These are phyloP conservation scores for Simplicillium aogashimaense DNA, from an alignment of 2,329 filamentous ascomycete genomes.

Conservation along the genomic window DNA sequence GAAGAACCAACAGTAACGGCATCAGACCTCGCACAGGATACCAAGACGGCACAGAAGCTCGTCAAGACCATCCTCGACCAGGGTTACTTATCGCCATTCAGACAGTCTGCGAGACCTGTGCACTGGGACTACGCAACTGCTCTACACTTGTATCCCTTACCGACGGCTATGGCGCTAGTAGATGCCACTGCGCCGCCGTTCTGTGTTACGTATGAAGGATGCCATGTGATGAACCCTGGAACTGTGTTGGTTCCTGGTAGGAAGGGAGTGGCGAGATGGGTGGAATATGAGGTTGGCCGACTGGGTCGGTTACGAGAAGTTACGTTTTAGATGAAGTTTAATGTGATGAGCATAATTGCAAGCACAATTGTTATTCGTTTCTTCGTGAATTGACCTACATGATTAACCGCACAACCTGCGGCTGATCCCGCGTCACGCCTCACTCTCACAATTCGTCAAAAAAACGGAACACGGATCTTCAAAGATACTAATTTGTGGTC, in stretches of 20 bases:
- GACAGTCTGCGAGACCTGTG: constrained; percentile 66
- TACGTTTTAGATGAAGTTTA: constrained; percentile 32
- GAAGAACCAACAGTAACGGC: constrained; percentile 7
- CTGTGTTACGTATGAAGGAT: constrained; percentile 85
- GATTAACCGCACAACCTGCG: too few relatives aligned
- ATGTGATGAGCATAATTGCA: too few relatives aligned
- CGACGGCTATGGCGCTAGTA: constrained; percentile 71
- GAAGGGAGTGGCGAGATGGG: constrained; percentile 65
- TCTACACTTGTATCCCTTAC: constrained; percentile 78
- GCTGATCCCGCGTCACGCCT: too few relatives aligned
- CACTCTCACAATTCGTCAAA: too few relatives aligned
- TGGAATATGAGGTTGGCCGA: constrained; percentile 70
- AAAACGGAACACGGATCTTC: too few relatives aligned
- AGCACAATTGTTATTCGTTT: too few relatives aligned
- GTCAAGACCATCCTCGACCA: constrained; percentile 91
- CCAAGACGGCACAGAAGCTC: constrained; percentile 59
- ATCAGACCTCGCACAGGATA: constrained; percentile 33
- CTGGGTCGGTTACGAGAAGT: constrained; percentile 56
- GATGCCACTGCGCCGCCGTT: constrained; percentile 78
- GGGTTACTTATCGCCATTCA: constrained; percentile 79
- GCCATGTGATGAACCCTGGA: constrained; percentile 91
- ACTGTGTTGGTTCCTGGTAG: constrained; percentile 60
- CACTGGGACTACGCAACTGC: constrained; percentile 79
- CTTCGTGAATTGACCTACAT: too few relatives aligned
- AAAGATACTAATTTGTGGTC: too few relatives aligned